phyloP scores from a whole-genome alignment of 257 asterid genomes.

The Scutellaria galericulata region DNA sequence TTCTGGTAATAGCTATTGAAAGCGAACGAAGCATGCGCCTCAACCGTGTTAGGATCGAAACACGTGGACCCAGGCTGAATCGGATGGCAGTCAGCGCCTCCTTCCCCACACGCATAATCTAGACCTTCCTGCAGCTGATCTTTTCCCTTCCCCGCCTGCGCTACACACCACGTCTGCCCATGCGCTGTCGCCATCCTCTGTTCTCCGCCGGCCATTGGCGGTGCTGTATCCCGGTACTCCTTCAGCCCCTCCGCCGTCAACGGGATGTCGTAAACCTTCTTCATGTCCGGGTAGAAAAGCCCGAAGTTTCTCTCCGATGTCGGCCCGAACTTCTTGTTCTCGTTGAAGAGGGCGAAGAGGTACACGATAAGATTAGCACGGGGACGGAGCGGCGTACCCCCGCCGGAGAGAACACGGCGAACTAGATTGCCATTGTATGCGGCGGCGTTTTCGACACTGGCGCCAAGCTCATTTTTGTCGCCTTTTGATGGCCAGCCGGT shows the following conservation, averaged over 20 bases:
- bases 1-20: conserved; percentile 92
- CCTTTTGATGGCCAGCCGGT: conserved; percentile 99
- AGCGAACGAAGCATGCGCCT: conserved; percentile 89
- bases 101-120: conserved; percentile 93
- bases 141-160: conserved; percentile 60
- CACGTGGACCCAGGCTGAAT: conserved; percentile 96
- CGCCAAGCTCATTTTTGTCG: conserved; percentile 76
- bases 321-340: conserved; percentile 82
- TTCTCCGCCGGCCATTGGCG: conserved; percentile 51
- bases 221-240: conserved; percentile 37
- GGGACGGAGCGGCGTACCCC: conserved; percentile 87
- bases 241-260: conserved; percentile 61
- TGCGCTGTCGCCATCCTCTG: conserved; percentile 48
- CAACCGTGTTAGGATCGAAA: conserved; percentile 84
- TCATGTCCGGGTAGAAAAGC: conserved; percentile 74
- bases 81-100: conserved; percentile 93
- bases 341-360: conserved; percentile 88
- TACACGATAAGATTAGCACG: conserved; percentile 60
- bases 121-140: conserved; percentile 76
- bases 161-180: conserved; percentile 94
- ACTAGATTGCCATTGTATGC: conserved; percentile 81
- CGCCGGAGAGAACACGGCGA: conserved; percentile 68
- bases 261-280: conserved; percentile 77
- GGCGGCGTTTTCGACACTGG: conserved; percentile 77
- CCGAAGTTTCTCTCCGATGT: conserved; percentile 94